A percentile compares a stretch with the other conserved stretches of the same genome.
phyloP scores from a whole-genome alignment of 805 yeast genomes.

The Ascoidea asiatica region DNA sequence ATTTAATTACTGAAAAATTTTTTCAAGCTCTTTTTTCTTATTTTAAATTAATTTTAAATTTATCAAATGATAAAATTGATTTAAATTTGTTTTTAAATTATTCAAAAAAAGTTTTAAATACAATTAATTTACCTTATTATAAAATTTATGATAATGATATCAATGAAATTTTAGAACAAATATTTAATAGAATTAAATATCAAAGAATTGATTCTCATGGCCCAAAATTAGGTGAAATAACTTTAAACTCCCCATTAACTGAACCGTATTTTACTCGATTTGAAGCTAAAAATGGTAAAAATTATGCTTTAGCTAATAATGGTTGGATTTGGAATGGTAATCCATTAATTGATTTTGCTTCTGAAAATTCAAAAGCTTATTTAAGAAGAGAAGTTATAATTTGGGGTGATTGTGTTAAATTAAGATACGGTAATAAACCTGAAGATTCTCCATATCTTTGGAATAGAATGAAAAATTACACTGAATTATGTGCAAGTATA shows the following conservation, averaged over 20 bases:
- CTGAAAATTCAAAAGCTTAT: conserved; percentile 64
- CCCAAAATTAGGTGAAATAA: conserved; percentile 62
- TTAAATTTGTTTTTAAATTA: conserved; percentile 21
- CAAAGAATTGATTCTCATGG: conserved; percentile 71
- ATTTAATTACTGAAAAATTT: conserved; percentile 35
- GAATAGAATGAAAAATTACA: conserved; percentile 75
- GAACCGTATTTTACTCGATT: conserved; percentile 86
- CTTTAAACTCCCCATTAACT: conserved; percentile 44
- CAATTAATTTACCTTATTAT: conserved; percentile 63
- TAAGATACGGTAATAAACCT: conserved; percentile 68
- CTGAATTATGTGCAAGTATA: conserved; percentile 52
- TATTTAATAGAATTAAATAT: conserved; percentile 65
- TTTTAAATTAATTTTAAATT: conserved; percentile 9
- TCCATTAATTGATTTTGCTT: conserved; percentile 89
- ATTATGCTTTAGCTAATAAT: conserved; percentile 75
- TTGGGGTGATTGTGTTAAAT: conserved; percentile 95
- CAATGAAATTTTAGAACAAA: conserved; percentile 47
- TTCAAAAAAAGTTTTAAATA: conserved; percentile 51
- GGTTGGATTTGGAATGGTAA: conserved; percentile 99
- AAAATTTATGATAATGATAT: conserved; percentile 64
- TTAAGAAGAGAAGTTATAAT: conserved; percentile 85
- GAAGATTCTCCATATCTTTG: conserved; percentile 83
- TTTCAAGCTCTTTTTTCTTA: conserved; percentile 31
- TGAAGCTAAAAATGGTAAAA: conserved; percentile 34
- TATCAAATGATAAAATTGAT: conserved; percentile 19